A percentile compares a stretch with the other conserved stretches of the same genome.
phyloP scores from a whole-genome alignment of 768 basidiomycete species.

The Daedaleopsis sinensis region DNA sequence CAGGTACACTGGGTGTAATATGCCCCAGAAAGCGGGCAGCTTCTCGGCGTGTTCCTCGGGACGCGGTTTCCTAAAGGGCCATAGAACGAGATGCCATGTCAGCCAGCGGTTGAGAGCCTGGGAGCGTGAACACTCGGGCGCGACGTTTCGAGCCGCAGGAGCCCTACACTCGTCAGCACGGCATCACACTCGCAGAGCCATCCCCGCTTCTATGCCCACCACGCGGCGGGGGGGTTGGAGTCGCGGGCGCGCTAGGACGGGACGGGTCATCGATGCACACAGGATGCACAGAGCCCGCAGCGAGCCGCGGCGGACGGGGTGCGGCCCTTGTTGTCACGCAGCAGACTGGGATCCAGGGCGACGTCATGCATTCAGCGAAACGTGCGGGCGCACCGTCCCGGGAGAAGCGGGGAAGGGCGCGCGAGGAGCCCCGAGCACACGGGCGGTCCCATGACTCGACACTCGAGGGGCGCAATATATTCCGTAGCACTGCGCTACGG shows the following conservation, averaged over 20 bases:
- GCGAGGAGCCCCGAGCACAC: slow-evolving; percentile 5
- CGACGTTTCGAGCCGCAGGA: background rate
- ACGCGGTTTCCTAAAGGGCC: background rate
- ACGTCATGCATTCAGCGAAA: background rate
- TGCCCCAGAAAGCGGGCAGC: slow-evolving; percentile 5
- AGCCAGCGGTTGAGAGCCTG: background rate
- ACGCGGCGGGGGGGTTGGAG: background rate
- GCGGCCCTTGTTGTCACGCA: background rate
- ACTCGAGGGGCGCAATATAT: slow-evolving; percentile 12
- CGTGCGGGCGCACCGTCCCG: slow-evolving; percentile 1
- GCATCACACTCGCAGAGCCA: no score
- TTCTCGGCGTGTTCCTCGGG: slow-evolving; percentile 1
- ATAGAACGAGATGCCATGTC: background rate
- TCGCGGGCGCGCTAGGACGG: background rate
- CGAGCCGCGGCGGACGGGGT: background rate
- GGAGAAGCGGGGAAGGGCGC: slow-evolving; percentile 7
- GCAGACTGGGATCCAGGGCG: background rate
- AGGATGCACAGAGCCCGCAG: background rate
- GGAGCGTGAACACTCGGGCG: background rate
- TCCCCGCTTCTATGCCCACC: no score
- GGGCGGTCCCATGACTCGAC: slow-evolving; percentile 16
- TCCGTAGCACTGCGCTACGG: background rate
- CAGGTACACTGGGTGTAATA: slow-evolving; percentile 21
- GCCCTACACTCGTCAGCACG: no score
- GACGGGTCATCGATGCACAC: background rate